These are phyloP conservation scores for Trichopus zeylanicus DNA, from an alignment of 116 monocot genomes.

Conservation along the genomic window DNA sequence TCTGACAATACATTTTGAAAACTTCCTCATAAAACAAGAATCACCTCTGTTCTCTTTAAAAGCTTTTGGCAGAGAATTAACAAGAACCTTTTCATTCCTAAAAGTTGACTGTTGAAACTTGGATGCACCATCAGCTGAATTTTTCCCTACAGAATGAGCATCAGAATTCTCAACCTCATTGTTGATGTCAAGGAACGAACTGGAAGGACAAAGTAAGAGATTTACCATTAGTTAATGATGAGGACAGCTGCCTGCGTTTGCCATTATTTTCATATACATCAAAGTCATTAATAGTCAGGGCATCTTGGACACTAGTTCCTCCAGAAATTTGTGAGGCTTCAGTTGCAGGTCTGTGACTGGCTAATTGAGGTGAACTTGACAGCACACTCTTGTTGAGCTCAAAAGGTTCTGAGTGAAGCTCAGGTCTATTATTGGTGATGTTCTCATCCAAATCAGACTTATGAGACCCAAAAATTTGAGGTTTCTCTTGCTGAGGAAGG, in stretches of 20 bases:
- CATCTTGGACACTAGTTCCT: conserved; percentile 5
- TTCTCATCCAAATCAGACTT: not conserved
- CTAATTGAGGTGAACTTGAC: conserved; percentile 7
- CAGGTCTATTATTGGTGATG: not conserved
- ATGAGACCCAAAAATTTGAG: not conserved
- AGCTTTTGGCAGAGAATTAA: conserved; percentile 2
- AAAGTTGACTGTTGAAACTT: conserved; percentile 4
- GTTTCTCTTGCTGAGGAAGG: conserved; percentile 4
- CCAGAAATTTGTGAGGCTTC: conserved; percentile 10
- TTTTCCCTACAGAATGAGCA: not conserved
- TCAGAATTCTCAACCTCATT: not conserved
- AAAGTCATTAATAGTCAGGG: conserved; percentile 7
- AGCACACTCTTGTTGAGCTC: conserved; percentile 5
- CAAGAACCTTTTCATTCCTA: conserved; percentile 7
- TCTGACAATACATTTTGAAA: too few species aligned
- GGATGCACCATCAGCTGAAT: conserved; percentile 2
- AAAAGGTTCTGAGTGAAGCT: conserved; percentile 4
- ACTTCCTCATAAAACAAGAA: not conserved
- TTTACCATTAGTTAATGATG: conserved; percentile 15
- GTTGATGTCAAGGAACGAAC: not conserved
- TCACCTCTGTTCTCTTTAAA: conserved; percentile 12
- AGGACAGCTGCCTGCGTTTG: conserved; percentile 15
- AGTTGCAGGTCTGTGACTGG: not conserved
- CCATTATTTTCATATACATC: conserved; percentile 3
- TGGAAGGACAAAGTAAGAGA: not conserved